Evolutionary conservation across 306 rosid species (phyloP), one percentile per base, ranked within the genome.

Genomic region (Echinosophora koreensis): DNA sequence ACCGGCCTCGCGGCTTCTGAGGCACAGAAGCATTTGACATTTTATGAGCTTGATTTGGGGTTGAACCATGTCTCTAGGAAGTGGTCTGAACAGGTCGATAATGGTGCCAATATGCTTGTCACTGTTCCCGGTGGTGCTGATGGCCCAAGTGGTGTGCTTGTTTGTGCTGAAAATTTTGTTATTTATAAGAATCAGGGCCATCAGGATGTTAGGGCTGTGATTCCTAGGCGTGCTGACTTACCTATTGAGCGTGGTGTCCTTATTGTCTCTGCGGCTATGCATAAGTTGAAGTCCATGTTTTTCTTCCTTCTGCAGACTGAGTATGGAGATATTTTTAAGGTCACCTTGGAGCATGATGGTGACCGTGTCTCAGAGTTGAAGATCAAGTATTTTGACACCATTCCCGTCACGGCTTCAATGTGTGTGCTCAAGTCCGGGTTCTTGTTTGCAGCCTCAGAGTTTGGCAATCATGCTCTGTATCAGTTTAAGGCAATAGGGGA

Each of bases 101-200:
- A 95, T 30, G 97, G 97, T 15, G 97, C 97, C 0, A 92, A 90
- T 87, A 47, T 95, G 79, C 97, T 95, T 65, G 97, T 95, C 59
- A 89, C 97, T 9, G 99, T 95, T 74, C 99, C 99, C 35, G 99
- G 99, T 15, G 99, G 99, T 0, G 97, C 88, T 2, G 99, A 95
- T 74, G 99, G 99, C 13, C 99, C 99, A 0, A 90, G 99, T 59
- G 99, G 99, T 5, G 99, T 95, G 58, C 87, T 95, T 64, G 97
- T 95, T 49, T 95, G 99, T 74, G 99, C 99, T 0, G 99, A 95
- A 38, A 92, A 95, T 81, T 92, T 90, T 82, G 99, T 95, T 65
- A 92, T 95, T 74, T 95, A 95, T 77, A 95, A 95, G 89, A 95
- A 95, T 77, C 97, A 89, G 81, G 99, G 97, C 0, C 97, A 91